Evolutionary conservation across 1,139 yeast species (phyloP).

Genomic region (Debaryomyces psychrophilus): DNA sequence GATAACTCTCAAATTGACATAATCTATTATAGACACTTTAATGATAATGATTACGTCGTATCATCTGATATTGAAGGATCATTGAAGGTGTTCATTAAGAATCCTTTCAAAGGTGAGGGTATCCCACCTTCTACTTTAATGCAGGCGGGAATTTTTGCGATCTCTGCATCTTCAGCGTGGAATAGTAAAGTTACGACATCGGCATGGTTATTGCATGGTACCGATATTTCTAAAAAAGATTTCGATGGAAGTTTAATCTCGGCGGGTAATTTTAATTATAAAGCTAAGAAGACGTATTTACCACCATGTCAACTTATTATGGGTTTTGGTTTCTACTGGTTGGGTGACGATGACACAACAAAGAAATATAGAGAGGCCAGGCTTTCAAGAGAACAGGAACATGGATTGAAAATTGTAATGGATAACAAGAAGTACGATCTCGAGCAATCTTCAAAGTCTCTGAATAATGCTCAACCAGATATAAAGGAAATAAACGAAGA

Average conservation of each 20-base stretch:
- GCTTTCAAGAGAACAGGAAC: conserved; percentile 44
- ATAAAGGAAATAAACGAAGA: conserved; percentile 17
- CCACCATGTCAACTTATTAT: conserved; percentile 85
- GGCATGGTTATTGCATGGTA: conserved; percentile 79
- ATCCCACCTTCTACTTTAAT: conserved; percentile 83
- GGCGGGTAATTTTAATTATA: conserved; percentile 62
- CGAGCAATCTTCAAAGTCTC: conserved; percentile 21
- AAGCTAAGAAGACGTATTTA: conserved; percentile 60
- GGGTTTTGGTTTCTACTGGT: conserved; percentile 87
- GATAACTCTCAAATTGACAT: conserved; percentile 85
- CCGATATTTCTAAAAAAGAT: conserved; percentile 68
- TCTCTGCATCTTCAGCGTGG: conserved; percentile 91
- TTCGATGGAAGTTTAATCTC: conserved; percentile 65
- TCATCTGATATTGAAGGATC: conserved; percentile 77
- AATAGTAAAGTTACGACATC: conserved; percentile 76
- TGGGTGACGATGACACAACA: conserved; percentile 60
- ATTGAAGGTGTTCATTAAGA: conserved; percentile 75
- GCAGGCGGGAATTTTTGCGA: conserved; percentile 87
- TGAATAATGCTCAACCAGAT: conserved; percentile 3
- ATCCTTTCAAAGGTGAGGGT: conserved; percentile 61
- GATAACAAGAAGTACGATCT: conserved; percentile 41
- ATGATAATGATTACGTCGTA: conserved; percentile 71
- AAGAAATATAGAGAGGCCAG: conserved; percentile 43
- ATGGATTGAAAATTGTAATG: conserved; percentile 46
- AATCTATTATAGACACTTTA: conserved; percentile 76